phyloP scores from a whole-genome alignment of 106 monocot genomes.

The Platanthera zijinensis region DNA sequence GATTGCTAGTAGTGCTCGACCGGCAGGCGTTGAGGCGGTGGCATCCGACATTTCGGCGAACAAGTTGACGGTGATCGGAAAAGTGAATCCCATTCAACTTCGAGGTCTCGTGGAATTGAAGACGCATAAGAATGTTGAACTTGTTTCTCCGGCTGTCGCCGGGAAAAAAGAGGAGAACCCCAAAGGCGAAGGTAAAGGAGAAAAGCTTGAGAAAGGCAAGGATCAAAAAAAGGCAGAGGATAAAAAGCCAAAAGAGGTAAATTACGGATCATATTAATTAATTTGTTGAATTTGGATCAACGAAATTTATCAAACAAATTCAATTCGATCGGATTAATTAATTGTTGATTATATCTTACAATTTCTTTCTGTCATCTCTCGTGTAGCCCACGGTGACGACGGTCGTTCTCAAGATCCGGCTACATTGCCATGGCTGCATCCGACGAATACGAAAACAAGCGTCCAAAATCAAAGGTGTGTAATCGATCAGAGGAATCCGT shows the following conservation, averaged over 20 bases:
- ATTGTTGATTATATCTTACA: not conserved
- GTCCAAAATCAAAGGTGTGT: slow-evolving; percentile 48
- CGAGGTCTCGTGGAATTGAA: slow-evolving; percentile 46
- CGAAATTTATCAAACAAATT: too few species aligned
- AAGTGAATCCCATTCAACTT: slow-evolving; percentile 58
- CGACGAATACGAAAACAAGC: slow-evolving; percentile 33
- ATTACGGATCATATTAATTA: too few species aligned
- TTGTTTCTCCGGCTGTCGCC: slow-evolving; percentile 36
- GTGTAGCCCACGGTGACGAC: slow-evolving; percentile 27
- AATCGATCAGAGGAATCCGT: too few species aligned
- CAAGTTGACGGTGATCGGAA: slow-evolving; percentile 62
- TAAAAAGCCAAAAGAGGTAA: slow-evolving; percentile 14
- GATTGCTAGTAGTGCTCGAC: too few species aligned
- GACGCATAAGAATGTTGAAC: slow-evolving; percentile 67
- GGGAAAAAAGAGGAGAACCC: slow-evolving; percentile 14
- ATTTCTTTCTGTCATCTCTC: not conserved
- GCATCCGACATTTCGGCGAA: slow-evolving; percentile 20
- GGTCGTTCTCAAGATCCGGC: slow-evolving; percentile 60
- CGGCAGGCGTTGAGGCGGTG: slow-evolving; percentile 49
- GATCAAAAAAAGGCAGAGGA: slow-evolving; percentile 26
- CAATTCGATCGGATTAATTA: too few species aligned
- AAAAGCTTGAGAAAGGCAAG: not conserved
- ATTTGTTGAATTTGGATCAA: not conserved
- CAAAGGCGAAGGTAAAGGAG: slow-evolving; percentile 3
- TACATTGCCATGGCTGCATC: slow-evolving; percentile 84